Evolutionary conservation across 129 eudicot genomes (phyloP).

Genomic region (Tagetes erecta): DNA sequence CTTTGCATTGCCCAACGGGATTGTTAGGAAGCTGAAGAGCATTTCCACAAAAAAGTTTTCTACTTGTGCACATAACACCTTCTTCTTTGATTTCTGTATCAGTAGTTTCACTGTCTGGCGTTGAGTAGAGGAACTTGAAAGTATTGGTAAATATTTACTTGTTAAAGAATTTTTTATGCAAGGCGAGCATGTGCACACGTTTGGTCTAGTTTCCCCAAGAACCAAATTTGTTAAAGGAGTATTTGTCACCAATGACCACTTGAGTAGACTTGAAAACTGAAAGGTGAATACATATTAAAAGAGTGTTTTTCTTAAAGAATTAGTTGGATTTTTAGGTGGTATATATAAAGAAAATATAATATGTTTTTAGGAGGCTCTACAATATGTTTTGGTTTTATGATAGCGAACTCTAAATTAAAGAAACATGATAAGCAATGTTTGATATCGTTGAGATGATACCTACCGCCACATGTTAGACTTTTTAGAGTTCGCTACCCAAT

Average conservation of each 20-base stretch:
- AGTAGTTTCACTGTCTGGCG: conserved; percentile 30
- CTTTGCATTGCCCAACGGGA: conserved; percentile 39
- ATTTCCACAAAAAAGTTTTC: conserved; percentile 44
- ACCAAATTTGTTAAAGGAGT: conserved; percentile 39
- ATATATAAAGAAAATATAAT: too few relatives aligned
- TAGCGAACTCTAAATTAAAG: too few relatives aligned
- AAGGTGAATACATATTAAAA: neutral
- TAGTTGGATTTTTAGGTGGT: too few relatives aligned
- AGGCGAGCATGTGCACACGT: conserved; percentile 4
- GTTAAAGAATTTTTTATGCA: conserved; percentile 4
- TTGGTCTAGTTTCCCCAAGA: conserved; percentile 14
- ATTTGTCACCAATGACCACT: conserved; percentile 34
- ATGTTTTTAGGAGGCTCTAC: too few relatives aligned
- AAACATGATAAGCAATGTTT: too few relatives aligned
- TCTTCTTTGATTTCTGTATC: conserved; percentile 39
- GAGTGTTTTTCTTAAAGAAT: neutral
- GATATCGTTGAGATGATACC: too few relatives aligned
- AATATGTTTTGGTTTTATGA: too few relatives aligned
- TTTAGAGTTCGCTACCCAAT: too few relatives aligned
- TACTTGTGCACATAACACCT: conserved; percentile 42
- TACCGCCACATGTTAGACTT: too few relatives aligned
- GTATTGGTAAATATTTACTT: neutral
- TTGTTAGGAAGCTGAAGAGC: conserved; percentile 41
- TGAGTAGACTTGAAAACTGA: conserved; percentile 37
- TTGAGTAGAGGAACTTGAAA: neutral